Evolutionary conservation across 1,139 yeast genomes (phyloP).

Genomic region (Debaryomyces nepalensis): DNA sequence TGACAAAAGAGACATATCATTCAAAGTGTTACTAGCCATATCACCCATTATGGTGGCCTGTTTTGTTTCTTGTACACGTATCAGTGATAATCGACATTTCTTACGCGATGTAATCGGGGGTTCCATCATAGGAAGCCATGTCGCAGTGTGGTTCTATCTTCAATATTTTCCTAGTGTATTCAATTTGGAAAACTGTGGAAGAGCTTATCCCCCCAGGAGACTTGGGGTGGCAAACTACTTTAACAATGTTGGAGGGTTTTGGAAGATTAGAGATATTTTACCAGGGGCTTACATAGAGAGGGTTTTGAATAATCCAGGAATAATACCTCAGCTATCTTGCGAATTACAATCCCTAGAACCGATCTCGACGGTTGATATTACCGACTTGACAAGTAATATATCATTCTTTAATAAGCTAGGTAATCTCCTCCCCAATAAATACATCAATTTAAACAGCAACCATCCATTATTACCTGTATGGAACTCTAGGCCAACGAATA

Average conservation of each 20-base stretch:
- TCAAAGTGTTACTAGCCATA: conserved; percentile 38
- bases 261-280: conserved; percentile 32
- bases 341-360: conserved; percentile 5
- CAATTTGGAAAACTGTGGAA: conserved; percentile 35
- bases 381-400: conserved; percentile 13
- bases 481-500: not conserved
- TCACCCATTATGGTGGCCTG: conserved; percentile 43
- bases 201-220: conserved; percentile 54
- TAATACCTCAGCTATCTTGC: conserved; percentile 1
- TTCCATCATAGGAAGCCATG: conserved; percentile 38
- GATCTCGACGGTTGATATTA: conserved; percentile 3
- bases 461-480: conserved; percentile 10
- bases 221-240: conserved; percentile 33
- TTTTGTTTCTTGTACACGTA: conserved; percentile 46
- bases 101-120: conserved; percentile 49
- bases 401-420: conserved; percentile 14
- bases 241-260: conserved; percentile 37
- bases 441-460: conserved; percentile 12
- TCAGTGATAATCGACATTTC: conserved; percentile 55
- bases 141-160: conserved; percentile 40
- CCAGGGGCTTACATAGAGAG: conserved; percentile 26
- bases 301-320: conserved; percentile 18
- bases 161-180: conserved; percentile 48
- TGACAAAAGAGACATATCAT: conserved; percentile 41
- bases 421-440: conserved; percentile 11